Base-by-base conservation (phyloP, 495 filamentous ascomycete genomes). In the Penicillium turbatum region DNA sequence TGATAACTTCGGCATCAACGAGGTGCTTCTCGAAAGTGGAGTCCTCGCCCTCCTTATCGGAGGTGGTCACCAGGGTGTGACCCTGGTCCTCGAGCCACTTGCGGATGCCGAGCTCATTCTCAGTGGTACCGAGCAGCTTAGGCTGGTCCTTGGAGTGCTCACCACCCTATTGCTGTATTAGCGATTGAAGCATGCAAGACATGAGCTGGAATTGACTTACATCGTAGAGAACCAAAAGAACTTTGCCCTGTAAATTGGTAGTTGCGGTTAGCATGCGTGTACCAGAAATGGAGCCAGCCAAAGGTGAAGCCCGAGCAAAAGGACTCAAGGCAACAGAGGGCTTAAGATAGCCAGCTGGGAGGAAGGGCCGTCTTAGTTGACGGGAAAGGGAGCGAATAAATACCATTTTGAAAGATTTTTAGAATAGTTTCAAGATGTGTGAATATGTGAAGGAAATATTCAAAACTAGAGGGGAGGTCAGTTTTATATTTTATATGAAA, bases 71-170 rank as follows among this genome's bases (percentile, higher is more conserved):
- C 46, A 98, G 82, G 27, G 88, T 92, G 82, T 98, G 93, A 65
- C 93, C 93, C 69, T 91, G 82, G 44, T 89, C 88, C 77, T 97
- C 93, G 57, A 98, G 81, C 93, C 93, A 98, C 75, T 93, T 89
- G 57, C 93, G 83, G 66, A 98, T 72, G 47, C 93, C 93, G 50
- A 98, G 88, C 80, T 98, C 93, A 72, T 97, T 97, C 80, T 98
- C 91, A 48, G 88, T 96, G 38, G 92, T 95, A 63, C 93, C 93
- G 52, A 98, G 85, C 50, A 98, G 82, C 57, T 79, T 79, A 47
- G 92, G 91, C 62, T 92, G 88, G 67, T 96, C 73, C 56, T 77
- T 70, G 65, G 86, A 84, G 74, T 88, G 86, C 67, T 81, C 75
- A 60, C 76, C 70, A 69, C 86, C 86, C 86, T 89, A 53, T 54